Evolutionary conservation across 2,329 filamentous ascomycete genomes (phyloP).

Genomic region (Aspergillus brunneoviolaceus): DNA sequence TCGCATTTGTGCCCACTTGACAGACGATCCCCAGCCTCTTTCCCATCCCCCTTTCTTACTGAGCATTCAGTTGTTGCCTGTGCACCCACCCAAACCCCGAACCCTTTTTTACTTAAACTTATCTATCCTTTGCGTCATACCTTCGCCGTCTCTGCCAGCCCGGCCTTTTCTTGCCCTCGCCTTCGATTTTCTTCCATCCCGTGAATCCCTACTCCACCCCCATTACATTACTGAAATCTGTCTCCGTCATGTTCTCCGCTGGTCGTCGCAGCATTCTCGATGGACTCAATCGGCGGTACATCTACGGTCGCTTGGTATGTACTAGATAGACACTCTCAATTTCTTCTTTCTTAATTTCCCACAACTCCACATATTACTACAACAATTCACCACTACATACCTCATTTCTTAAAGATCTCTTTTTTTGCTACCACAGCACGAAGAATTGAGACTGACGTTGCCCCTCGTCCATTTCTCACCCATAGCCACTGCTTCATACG

Average conservation of each 20-base stretch:
- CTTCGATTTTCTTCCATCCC: conserved; percentile 25
- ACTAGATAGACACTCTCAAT: conserved; percentile 1
- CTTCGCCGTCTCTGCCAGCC: conserved; percentile 27
- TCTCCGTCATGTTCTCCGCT: conserved; percentile 41
- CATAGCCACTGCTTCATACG: conserved; percentile 80
- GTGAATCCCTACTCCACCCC: conserved; percentile 5
- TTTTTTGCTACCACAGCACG: neutral
- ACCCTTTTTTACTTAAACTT: neutral
- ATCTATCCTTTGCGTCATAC: conserved; percentile 41
- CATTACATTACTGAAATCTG: neutral
- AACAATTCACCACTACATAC: neutral
- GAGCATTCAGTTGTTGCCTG: neutral
- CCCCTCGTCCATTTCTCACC: conserved; percentile 10
- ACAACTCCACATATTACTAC: neutral
- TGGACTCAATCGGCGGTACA: conserved; percentile 48
- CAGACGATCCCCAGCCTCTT: neutral
- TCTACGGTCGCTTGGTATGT: conserved; percentile 47
- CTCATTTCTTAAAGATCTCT: neutral
- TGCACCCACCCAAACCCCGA: neutral
- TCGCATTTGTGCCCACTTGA: neutral
- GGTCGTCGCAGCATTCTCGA: conserved; percentile 44
- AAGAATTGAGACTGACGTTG: conserved; percentile 8
- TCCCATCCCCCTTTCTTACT: neutral
- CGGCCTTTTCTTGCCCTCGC: conserved; percentile 22
- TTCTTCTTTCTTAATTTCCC: neutral